Evolutionary conservation across 495 filamentous ascomycete species (phyloP).

Genomic region (Aspergillus sclerotioniger): DNA sequence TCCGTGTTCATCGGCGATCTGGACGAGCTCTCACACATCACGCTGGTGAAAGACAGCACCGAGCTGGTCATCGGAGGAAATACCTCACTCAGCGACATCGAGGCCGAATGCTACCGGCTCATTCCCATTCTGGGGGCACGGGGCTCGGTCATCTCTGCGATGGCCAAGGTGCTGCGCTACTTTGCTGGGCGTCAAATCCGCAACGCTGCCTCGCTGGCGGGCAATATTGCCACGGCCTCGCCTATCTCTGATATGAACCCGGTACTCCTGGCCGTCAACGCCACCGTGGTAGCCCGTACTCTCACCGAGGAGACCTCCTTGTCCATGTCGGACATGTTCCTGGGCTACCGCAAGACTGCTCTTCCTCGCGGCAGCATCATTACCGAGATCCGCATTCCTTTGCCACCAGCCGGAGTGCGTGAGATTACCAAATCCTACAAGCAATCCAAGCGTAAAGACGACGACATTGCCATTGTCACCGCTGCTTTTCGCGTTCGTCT

Average conservation of each 20-base stretch:
- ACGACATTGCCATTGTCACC: slow-evolving; percentile 96
- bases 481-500: slow-evolving; percentile 71
- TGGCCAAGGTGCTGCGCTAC: slow-evolving; percentile 74
- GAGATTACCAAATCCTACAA: slow-evolving; percentile 83
- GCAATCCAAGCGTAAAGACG: slow-evolving; percentile 91
- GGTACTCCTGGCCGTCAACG: slow-evolving; percentile 81
- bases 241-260: slow-evolving; percentile 97
- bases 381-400: slow-evolving; percentile 75
- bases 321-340: slow-evolving; percentile 89
- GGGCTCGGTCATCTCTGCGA: slow-evolving; percentile 56
- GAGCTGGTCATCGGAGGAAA: slow-evolving; percentile 86
- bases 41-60: slow-evolving; percentile 60
- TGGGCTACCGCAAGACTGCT: slow-evolving; percentile 81
- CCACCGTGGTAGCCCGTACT: slow-evolving; percentile 72
- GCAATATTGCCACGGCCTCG: slow-evolving; percentile 91
- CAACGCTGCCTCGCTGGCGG: slow-evolving; percentile 95
- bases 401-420: slow-evolving; percentile 57
- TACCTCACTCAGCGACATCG: slow-evolving; percentile 79
- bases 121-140: slow-evolving; percentile 4
- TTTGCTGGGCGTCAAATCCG: slow-evolving; percentile 95
- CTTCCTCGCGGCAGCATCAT: slow-evolving; percentile 80
- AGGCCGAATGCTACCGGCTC: slow-evolving; percentile 45
- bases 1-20: slow-evolving; percentile 95
- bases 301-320: slow-evolving; percentile 66
- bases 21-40: slow-evolving; percentile 73